phyloP scores from a whole-genome alignment of 202 grass and related monocot species.

The Alloteropsis angusta region DNA sequence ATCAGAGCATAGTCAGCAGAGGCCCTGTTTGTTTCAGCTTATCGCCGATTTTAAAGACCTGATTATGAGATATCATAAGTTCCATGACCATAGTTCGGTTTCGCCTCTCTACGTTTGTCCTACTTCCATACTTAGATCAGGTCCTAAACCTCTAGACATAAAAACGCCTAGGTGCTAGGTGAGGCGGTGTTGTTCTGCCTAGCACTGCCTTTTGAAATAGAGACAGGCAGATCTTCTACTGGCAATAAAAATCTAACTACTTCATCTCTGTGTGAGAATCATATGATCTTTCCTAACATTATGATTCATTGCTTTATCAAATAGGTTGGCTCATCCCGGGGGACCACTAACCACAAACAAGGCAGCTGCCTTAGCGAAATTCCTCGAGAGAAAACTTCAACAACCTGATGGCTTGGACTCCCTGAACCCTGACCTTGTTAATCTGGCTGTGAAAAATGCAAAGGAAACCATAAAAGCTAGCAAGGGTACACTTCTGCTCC shows the following conservation, averaged over 20 bases:
- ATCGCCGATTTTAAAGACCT: no score
- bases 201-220: no score
- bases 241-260: not conserved
- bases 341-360: conserved; percentile 92
- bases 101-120: no score
- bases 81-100: no score
- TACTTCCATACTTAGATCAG: no score
- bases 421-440: conserved; percentile 75
- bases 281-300: not conserved
- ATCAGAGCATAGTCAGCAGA: not conserved
- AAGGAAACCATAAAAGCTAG: conserved; percentile 74
- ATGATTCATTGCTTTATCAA: conserved; percentile 13
- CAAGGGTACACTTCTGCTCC: conserved; percentile 33
- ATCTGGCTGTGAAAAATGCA: conserved; percentile 71
- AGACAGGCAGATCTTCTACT: not conserved
- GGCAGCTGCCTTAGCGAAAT: conserved; percentile 91
- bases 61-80: no score
- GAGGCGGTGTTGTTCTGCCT: no score
- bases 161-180: no score
- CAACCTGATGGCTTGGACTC: conserved; percentile 75
- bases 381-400: conserved; percentile 95
- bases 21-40: no score
- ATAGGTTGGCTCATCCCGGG: conserved; percentile 80
- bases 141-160: no score
- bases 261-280: not conserved